A percentile compares a stretch with the other conserved stretches of the same genome.
These are phyloP conservation scores for Zelopaecilomyces penicillatus DNA, from an alignment of 2,329 filamentous ascomycete genomes.

Conservation along the genomic window DNA sequence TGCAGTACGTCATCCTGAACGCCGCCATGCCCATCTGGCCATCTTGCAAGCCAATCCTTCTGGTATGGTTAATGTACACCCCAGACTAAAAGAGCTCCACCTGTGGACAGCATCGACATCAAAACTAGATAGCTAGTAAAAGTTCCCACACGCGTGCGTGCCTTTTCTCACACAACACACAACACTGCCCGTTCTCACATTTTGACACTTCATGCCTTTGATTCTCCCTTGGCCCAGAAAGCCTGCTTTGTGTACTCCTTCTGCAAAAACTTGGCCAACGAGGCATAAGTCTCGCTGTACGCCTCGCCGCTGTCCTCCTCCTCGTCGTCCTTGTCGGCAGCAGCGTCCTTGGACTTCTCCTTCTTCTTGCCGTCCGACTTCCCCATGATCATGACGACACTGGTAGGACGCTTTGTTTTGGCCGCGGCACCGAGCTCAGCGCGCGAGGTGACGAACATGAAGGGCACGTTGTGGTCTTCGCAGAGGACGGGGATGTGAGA, in stretches of 20 bases:
- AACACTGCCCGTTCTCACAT: not conserved
- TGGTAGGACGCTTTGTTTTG: conserved; percentile 91
- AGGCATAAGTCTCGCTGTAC: conserved; percentile 55
- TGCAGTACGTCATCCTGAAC: conserved; percentile 23
- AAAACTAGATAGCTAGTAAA: too few relatives aligned
- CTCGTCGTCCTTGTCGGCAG: conserved; percentile 19
- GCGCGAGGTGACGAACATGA: conserved; percentile 87
- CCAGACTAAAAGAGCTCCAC: conserved; percentile 20
- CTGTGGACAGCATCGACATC: not conserved
- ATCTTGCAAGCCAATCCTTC: conserved; percentile 18
- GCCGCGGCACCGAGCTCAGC: conserved; percentile 91
- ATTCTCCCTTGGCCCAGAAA: conserved; percentile 37
- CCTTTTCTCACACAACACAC: not conserved
- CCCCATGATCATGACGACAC: conserved; percentile 81
- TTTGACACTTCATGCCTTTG: conserved; percentile 14
- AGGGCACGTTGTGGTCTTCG: conserved; percentile 96
- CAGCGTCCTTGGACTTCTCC: conserved; percentile 31
- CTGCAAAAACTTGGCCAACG: conserved; percentile 56
- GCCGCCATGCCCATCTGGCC: conserved; percentile 28
- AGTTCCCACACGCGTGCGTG: too few relatives aligned
- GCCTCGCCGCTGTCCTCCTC: conserved; percentile 47
- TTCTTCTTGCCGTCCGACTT: conserved; percentile 40
- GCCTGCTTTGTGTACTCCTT: conserved; percentile 55
- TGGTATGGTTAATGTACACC: conserved; percentile 26
- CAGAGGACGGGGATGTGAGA: conserved; percentile 95